Evolutionary conservation across 805 yeast genomes (phyloP).

Genomic region (Teunomyces kruisii): DNA sequence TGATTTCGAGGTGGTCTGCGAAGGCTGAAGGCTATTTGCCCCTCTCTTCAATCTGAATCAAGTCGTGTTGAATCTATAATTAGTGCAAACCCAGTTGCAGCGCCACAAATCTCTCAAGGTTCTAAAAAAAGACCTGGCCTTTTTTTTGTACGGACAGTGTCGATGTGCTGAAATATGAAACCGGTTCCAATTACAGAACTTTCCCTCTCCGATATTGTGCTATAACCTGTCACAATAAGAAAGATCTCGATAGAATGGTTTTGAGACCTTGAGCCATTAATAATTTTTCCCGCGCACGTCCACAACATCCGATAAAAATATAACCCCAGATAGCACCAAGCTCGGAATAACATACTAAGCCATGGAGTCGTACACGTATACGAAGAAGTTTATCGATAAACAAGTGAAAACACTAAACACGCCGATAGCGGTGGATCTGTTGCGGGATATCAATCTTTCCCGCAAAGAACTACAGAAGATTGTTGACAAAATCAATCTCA

Average conservation of each 20-base stretch:
- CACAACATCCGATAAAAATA: not conserved
- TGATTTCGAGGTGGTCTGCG: too few species aligned
- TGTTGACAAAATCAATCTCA: slow-evolving; percentile 23
- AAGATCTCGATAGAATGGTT: not conserved
- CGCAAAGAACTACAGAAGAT: slow-evolving; percentile 15
- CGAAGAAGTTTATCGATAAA: slow-evolving; percentile 33
- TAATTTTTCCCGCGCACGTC: not conserved
- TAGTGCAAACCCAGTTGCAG: too few species aligned
- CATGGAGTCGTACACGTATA: slow-evolving; percentile 25
- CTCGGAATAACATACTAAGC: not conserved
- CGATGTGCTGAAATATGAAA: too few species aligned
- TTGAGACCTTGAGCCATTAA: not conserved
- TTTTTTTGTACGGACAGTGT: too few species aligned
- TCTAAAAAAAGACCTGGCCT: too few species aligned
- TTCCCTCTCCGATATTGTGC: too few species aligned
- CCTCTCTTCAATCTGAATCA: too few species aligned
- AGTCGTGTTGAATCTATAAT: too few species aligned
- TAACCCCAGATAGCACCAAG: not conserved
- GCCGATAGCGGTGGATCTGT: slow-evolving; percentile 23
- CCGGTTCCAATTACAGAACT: too few species aligned
- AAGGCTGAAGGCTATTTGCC: too few species aligned
- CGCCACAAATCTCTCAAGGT: too few species aligned
- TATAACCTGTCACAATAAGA: not conserved
- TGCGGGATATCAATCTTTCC: slow-evolving; percentile 13
- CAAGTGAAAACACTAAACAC: slow-evolving; percentile 27